Evolutionary conservation across 2,329 filamentous ascomycete species (phyloP), one percentile per base, ranked within the genome.

Genomic region (Clonostachys byssicola): DNA sequence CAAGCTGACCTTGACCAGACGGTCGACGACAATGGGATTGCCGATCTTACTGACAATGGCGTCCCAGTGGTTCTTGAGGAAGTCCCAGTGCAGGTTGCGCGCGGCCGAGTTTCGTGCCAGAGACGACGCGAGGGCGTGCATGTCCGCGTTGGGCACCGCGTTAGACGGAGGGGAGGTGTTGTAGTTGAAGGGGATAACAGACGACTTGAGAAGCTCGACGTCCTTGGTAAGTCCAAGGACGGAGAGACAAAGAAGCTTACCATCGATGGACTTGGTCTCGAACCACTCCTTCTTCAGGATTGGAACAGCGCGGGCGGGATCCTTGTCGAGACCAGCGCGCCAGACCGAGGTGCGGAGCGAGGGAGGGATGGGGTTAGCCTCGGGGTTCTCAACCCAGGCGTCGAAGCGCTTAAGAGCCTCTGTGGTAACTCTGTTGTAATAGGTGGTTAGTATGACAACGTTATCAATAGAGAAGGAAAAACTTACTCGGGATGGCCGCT

Each of bases 21-120:
- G 85, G 69, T 99, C 92, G 14, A 96, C 75, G 4, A 96, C 82
- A 33, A 96, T 86, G 52, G 90, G 88, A 70, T 96, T 96, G 40
- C 63, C 83, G 47, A 97, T 76, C 65, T 86, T 87, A 50, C 81
- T 71, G 45, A 85, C 78, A 41, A 95, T 79, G 35, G 78, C 74
- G 33, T 81, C 75, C 88, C 92, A 99, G 70, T 96, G 86, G 40
- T 80, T 75, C 69, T 92, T 89, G 60, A 96, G 80, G 67, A 88
- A 96, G 46, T 85, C 73, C 94, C 94, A 99, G 49, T 95, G 80
- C 41, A 85, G 73, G 41, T 76, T 70, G n/a, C 92, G 86, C 4
- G 83, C 86, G 51, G 81, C 77, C 9, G 83, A 73, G 69, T 96
- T 96, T 52, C 72, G 75, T 5, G 88, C 83, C 30, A 99, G 72